phyloP scores from a whole-genome alignment of 1,284 basidiomycete genomes.

The Sporisorium exsertum region DNA sequence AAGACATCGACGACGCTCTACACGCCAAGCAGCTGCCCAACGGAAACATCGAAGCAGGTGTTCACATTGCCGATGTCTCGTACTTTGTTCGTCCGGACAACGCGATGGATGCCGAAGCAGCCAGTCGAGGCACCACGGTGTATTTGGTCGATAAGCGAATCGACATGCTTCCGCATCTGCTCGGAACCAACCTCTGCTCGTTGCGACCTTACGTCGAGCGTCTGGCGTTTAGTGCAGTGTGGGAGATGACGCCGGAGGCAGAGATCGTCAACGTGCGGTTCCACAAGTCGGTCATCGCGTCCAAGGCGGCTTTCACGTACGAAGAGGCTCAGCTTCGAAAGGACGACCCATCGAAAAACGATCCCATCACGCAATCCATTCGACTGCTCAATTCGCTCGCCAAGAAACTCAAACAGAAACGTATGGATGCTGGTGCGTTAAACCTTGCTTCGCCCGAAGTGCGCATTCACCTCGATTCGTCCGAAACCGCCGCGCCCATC shows the following conservation, averaged over 20 bases:
- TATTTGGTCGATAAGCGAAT: constrained; percentile 99
- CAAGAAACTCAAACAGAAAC: constrained; percentile 82
- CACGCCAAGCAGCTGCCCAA: constrained; percentile 90
- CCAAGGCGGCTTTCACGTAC: constrained; percentile 96
- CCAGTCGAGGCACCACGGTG: constrained; percentile 94
- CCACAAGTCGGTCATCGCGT: constrained; percentile 95
- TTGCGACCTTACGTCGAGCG: constrained; percentile 92
- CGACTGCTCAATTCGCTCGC: constrained; percentile 90
- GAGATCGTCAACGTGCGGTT: constrained; percentile 92
- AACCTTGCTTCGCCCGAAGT: constrained; percentile 98
- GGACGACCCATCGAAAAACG: constrained; percentile 83
- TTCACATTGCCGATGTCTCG: constrained; percentile 98
- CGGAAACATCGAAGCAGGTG: constrained; percentile 96
- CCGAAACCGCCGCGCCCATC: constrained; percentile 92
- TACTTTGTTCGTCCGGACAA: constrained; percentile 94
- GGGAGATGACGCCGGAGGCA: constrained; percentile 78
- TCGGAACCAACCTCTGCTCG: constrained; percentile 97
- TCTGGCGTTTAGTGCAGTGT: constrained; percentile 93
- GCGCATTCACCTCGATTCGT: constrained; percentile 89
- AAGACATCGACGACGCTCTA: constrained; percentile 99
- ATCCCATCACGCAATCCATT: constrained; percentile 87
- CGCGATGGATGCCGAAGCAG: constrained; percentile 96
- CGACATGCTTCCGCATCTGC: constrained; percentile 94
- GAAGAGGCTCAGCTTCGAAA: constrained; percentile 94
- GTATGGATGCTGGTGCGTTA: constrained; percentile 93